A percentile compares a stretch with the other conserved stretches of the same genome.
These are phyloP conservation scores for Rhytidhysteron rufulum DNA, from an alignment of 2,329 filamentous ascomycete genomes.

Conservation along the genomic window DNA sequence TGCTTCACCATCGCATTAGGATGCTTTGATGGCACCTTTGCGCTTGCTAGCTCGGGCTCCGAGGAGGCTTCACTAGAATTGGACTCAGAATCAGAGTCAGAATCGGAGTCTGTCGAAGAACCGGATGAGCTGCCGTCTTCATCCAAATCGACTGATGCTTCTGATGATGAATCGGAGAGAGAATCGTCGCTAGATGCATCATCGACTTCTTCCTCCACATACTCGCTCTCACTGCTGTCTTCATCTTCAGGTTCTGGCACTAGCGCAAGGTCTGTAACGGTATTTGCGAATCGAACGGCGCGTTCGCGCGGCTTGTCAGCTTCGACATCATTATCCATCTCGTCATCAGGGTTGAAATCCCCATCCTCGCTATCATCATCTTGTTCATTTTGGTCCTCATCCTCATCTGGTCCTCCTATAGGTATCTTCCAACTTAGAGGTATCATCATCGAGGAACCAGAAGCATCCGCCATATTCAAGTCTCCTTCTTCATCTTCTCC, in stretches of 20 bases:
- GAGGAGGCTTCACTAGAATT: slow-evolving; percentile 38
- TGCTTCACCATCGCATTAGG: slow-evolving; percentile 30
- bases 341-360: slow-evolving; percentile 7
- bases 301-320: slow-evolving; percentile 11
- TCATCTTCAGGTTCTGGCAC: slow-evolving; percentile 4
- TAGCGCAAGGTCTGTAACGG: background rate
- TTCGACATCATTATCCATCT: slow-evolving; percentile 4
- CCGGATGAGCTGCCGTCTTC: slow-evolving; percentile 13
- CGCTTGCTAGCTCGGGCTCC: slow-evolving; percentile 9
- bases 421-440: slow-evolving; percentile 11
- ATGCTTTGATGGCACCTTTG: background rate
- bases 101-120: slow-evolving; percentile 11
- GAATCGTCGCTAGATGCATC: slow-evolving; percentile 7
- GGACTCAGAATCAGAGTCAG: slow-evolving; percentile 35
- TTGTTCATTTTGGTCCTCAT: slow-evolving; percentile 20
- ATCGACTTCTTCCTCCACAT: slow-evolving; percentile 9
- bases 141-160: slow-evolving; percentile 8
- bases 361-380: slow-evolving; percentile 17
- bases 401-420: slow-evolving; percentile 14
- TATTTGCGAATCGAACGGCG: slow-evolving; percentile 6
- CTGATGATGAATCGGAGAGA: slow-evolving; percentile 8
- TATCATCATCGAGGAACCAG: slow-evolving; percentile 1
- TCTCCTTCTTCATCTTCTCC: slow-evolving; percentile 12
- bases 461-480: slow-evolving; percentile 9
- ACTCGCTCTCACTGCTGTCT: slow-evolving; percentile 8